Percentiles rank a stretch among this genome's conserved stretches.
Conservation (phyloP, 2,329 filamentous ascomycete genomes). For the Calonectria ilicicola region DNA sequence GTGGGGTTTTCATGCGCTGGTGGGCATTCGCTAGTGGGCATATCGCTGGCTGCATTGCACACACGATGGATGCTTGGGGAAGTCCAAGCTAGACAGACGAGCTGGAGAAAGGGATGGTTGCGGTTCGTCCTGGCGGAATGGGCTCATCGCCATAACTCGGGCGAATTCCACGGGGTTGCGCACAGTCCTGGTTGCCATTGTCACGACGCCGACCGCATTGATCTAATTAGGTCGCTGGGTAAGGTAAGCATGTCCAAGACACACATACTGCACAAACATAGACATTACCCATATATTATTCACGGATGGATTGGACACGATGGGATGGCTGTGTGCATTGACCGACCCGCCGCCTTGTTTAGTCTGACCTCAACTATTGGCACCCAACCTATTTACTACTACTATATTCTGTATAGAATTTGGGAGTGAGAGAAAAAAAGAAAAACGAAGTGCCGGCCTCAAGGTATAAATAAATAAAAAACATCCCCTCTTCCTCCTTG, state of each 20-base stretch:
- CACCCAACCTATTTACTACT: not conserved
- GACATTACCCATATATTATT: not conserved
- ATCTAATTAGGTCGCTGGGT: constrained; percentile 5
- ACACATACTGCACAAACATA: not conserved
- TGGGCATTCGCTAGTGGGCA: no score
- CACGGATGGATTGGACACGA: not conserved
- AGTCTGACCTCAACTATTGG: not conserved
- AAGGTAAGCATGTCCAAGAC: constrained; percentile 6
- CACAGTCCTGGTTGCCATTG: not conserved
- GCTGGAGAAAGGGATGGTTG: not conserved
- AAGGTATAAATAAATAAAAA: not conserved
- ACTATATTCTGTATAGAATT: no score
- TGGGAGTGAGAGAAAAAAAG: not conserved
- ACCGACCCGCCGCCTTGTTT: not conserved
- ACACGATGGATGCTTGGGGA: not conserved
- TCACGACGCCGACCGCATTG: not conserved
- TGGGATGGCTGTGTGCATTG: not conserved
- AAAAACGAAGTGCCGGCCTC: not conserved
- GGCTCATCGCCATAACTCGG: not conserved
- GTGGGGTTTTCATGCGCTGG: not conserved
- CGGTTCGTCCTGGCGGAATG: not conserved
- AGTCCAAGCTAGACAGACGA: not conserved
- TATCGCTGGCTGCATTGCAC: not conserved
- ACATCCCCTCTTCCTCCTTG: not conserved
- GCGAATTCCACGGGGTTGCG: not conserved